Percentiles rank a stretch among this genome's conserved stretches.
Conservation (phyloP, 495 filamentous ascomycete genomes). For the Penicillium parvum region DNA sequence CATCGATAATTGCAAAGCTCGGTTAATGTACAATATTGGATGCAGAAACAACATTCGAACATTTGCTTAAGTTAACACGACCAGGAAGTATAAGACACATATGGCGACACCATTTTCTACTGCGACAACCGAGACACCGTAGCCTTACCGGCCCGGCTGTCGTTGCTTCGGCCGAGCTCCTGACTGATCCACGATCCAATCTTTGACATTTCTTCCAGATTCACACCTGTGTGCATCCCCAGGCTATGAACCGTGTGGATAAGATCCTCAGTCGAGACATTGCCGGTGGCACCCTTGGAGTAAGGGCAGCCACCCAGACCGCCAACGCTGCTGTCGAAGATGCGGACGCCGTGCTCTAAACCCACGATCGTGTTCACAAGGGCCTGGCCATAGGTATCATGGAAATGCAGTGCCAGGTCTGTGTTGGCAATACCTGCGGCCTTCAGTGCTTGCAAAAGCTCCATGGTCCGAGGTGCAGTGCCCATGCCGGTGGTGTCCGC, state of each 20-base stretch:
- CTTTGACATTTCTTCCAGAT: conserved; percentile 73
- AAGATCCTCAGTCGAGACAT: conserved; percentile 91
- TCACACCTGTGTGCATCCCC: conserved; percentile 82
- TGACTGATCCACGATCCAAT: conserved; percentile 86
- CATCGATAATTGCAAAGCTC: neutral
- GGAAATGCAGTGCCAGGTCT: conserved; percentile 90
- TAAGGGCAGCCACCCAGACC: conserved; percentile 94
- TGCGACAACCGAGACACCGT: conserved; percentile 48
- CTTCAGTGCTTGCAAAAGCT: conserved; percentile 64
- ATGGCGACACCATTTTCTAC: conserved; percentile 25
- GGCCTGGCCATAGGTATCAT: conserved; percentile 95
- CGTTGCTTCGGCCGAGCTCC: conserved; percentile 73
- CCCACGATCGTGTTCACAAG: conserved; percentile 84
- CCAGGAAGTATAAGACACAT: neutral
- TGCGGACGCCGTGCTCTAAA: conserved; percentile 81
- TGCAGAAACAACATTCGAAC: neutral
- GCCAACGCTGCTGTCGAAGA: conserved; percentile 85
- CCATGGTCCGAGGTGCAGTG: conserved; percentile 72
- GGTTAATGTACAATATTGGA: neutral
- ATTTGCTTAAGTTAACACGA: neutral
- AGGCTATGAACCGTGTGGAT: conserved; percentile 84
- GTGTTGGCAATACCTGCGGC: conserved; percentile 72
- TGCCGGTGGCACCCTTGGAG: conserved; percentile 89
- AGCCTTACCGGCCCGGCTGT: conserved; percentile 74
- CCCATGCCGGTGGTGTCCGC: conserved; percentile 98